Evolutionary conservation across 2,329 filamentous ascomycete genomes (phyloP).

Genomic region (Colletotrichum australisinense): DNA sequence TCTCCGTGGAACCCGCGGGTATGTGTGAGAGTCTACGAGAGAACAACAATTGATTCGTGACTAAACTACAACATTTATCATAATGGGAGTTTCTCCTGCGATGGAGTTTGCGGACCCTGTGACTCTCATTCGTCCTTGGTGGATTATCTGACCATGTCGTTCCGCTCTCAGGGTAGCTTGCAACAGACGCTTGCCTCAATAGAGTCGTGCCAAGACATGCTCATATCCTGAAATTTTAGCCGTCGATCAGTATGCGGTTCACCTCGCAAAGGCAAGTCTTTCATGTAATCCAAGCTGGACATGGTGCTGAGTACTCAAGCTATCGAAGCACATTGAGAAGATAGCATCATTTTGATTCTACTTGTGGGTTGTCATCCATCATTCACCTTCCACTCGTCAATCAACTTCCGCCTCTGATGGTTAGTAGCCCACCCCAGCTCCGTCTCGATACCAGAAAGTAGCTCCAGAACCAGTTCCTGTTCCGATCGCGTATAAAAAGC

Average conservation of each 20-base stretch:
- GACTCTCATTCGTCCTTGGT: neutral
- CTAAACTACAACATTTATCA: neutral
- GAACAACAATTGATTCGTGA: neutral
- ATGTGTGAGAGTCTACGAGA: neutral
- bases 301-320: too few species aligned
- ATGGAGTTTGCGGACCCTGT: too few species aligned
- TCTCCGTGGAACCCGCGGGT: neutral
- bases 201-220: too few species aligned
- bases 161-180: neutral
- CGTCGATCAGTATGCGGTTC: too few species aligned
- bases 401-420: conserved; percentile 12
- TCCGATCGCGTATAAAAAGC: conserved; percentile 67
- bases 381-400: conserved; percentile 4
- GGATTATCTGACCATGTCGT: neutral
- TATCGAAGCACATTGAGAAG: too few species aligned
- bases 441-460: conserved; percentile 69
- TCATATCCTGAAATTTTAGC: too few species aligned
- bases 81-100: neutral
- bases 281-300: too few species aligned
- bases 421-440: conserved; percentile 72
- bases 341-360: too few species aligned
- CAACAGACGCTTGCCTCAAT: too few species aligned
- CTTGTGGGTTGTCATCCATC: neutral
- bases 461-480: conserved; percentile 62
- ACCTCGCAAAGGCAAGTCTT: too few species aligned